Evolutionary conservation across 257 asterid genomes (phyloP).

Genomic region (Solanum piurae): DNA sequence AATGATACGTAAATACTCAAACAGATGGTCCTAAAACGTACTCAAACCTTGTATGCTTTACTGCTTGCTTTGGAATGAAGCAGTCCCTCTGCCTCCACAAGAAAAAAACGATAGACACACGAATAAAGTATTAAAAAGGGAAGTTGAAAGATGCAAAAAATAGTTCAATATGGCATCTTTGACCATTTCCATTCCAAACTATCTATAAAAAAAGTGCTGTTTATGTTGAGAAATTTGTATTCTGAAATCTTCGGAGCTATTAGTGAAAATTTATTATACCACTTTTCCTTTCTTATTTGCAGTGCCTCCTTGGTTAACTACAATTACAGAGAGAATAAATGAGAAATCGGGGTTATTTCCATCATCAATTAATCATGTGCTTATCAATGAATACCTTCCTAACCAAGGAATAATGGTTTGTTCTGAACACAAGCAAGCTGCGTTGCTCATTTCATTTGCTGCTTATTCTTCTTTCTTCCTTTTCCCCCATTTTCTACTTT

Average conservation of each 20-base stretch:
- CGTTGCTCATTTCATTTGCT: neutral
- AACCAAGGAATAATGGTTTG: slow-evolving; percentile 91
- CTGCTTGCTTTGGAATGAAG: neutral
- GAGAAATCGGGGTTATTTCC: slow-evolving; percentile 62
- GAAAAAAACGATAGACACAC: neutral
- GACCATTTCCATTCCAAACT: neutral
- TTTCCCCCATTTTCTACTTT: neutral
- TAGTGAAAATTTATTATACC: neutral
- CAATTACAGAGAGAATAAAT: slow-evolving; percentile 43
- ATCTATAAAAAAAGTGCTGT: neutral
- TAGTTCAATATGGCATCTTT: neutral
- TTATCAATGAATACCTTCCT: slow-evolving; percentile 83
- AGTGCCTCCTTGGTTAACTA: slow-evolving; percentile 86
- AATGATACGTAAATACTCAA: neutral
- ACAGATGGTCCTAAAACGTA: neutral
- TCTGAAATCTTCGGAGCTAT: neutral
- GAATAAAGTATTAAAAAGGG: neutral
- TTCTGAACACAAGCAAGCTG: neutral
- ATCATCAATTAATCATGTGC: slow-evolving; percentile 83
- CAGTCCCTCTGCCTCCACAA: neutral
- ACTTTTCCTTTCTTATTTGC: slow-evolving; percentile 23
- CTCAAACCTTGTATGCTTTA: neutral
- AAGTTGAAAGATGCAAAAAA: neutral
- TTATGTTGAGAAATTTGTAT: neutral
- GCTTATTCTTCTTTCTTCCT: neutral